These are phyloP conservation scores for Blastocystis sp. DNA, from an alignment of 352 stramenopile genomes.

Conservation along the genomic window DNA sequence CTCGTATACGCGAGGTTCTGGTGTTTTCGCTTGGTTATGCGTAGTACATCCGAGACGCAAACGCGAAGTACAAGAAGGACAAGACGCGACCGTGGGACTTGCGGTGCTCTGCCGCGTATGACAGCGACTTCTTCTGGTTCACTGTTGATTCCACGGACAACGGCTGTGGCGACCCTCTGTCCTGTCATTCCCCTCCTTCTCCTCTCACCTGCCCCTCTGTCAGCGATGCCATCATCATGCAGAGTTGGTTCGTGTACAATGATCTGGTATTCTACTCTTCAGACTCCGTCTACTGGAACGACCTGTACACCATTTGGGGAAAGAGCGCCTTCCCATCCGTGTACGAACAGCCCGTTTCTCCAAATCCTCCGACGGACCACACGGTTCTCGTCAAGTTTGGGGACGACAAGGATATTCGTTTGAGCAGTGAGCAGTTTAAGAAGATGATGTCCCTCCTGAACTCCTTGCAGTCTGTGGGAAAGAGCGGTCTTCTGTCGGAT, in stretches of 20 bases:
- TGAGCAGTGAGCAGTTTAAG: not conserved
- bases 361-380: not conserved
- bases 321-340: not conserved
- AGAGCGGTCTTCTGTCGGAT: not conserved
- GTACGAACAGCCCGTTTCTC: not conserved
- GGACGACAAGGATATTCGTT: not conserved
- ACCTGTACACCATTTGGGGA: not conserved
- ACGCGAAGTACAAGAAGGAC: slow-evolving; percentile 14
- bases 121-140: slow-evolving; percentile 12
- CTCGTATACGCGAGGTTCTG: not conserved
- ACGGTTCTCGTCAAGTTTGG: not conserved
- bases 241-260: slow-evolving; percentile 7
- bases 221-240: not conserved
- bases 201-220: not conserved
- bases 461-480: not conserved
- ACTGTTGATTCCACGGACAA: not conserved
- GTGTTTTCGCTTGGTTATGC: not conserved
- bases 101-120: slow-evolving; percentile 38
- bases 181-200: not conserved
- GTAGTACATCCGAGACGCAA: slow-evolving; percentile 46
- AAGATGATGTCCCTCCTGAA: not conserved
- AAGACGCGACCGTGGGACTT: slow-evolving; percentile 6
- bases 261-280: slow-evolving; percentile 33
- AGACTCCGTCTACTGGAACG: not conserved
- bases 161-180: no score